Base-by-base conservation (phyloP, 441 rosid species). In the Biscutella laevigata region DNA sequence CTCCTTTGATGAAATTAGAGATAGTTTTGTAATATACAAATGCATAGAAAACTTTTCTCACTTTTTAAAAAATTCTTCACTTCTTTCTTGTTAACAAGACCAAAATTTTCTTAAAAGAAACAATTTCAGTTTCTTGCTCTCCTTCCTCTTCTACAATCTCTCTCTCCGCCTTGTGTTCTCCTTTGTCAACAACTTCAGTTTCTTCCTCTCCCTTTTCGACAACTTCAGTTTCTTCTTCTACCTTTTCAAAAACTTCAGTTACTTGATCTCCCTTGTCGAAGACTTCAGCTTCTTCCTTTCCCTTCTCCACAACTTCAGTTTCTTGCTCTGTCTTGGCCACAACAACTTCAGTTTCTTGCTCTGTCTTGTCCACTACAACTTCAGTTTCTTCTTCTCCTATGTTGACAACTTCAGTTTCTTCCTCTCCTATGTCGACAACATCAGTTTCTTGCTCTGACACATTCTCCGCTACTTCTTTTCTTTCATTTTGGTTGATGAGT, bases 251-350 rank as follows among this genome's bases (percentile, higher is more conserved):
- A 10, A 15, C 53, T 46, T 25, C 45, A 11, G 32, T 22, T 50
- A 33, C 42, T 34, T 36, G 20, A 9, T 6, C 20, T 12, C 4
- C 2, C 41, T 20, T 27, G 16, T 53, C 21, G 0, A 52, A 13
- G 25, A 14, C 20, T 27, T 32, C 43, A 25, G 14, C 29, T 30
- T 30, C 24, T 42, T 41, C 22, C n/a, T 9, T 32, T 20, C 2
- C 32, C 36, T 1, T 37, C 28, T 32, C 11, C 2, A 15, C 29
- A 50, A 51, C 41, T 39, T 74, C 74, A 72, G 52, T 62, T 81
- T 32, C 76, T 71, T 67, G 66, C 20, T 40, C 43, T 15, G 9
- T 83, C 11, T 79, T 86, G 41, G 81, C 88, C n/a, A n/a, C n/a
- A 61, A 75, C 90, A 0, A 70, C 71, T 8, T 56, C 61, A 24